Evolutionary conservation across 805 yeast species (phyloP).

Genomic region (Debaryomyces hansenii): DNA sequence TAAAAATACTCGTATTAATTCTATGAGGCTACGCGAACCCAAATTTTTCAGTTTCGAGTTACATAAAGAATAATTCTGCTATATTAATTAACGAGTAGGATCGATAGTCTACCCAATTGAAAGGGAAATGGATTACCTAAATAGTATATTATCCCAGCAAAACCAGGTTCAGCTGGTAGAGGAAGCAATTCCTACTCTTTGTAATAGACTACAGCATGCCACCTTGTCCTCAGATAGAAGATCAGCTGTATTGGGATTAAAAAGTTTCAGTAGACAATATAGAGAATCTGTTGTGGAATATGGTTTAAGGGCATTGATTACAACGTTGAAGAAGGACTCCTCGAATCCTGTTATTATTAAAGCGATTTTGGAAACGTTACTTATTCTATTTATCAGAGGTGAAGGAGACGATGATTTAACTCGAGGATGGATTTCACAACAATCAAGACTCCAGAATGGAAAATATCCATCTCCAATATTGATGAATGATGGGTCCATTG

Average conservation of each 20-base stretch:
- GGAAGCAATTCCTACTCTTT: conserved; percentile 83
- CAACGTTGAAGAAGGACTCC: conserved; percentile 61
- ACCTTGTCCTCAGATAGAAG: conserved; percentile 80
- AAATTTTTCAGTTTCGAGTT: too few relatives aligned
- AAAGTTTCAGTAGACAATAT: conserved; percentile 84
- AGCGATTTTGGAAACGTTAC: conserved; percentile 80
- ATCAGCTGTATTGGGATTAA: conserved; percentile 87
- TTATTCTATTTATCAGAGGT: conserved; percentile 77
- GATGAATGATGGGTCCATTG: conserved; percentile 57
- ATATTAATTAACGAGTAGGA: too few relatives aligned
- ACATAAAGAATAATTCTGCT: too few relatives aligned
- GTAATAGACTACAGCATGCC: conserved; percentile 84
- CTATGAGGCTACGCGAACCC: too few relatives aligned
- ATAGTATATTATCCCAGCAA: conserved; percentile 34
- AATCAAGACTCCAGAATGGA: conserved; percentile 71
- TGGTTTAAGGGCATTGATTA: conserved; percentile 73
- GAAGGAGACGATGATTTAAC: conserved; percentile 61
- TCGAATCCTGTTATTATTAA: conserved; percentile 72
- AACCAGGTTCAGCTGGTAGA: conserved; percentile 53
- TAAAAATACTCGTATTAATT: too few relatives aligned
- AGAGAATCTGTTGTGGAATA: conserved; percentile 88
- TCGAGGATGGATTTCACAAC: conserved; percentile 71
- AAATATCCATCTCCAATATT: conserved; percentile 75
- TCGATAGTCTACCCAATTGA: neutral
- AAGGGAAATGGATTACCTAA: conserved; percentile 35